phyloP scores from a whole-genome alignment of 768 basidiomycete species.

The Rossbeevera mucosa region DNA sequence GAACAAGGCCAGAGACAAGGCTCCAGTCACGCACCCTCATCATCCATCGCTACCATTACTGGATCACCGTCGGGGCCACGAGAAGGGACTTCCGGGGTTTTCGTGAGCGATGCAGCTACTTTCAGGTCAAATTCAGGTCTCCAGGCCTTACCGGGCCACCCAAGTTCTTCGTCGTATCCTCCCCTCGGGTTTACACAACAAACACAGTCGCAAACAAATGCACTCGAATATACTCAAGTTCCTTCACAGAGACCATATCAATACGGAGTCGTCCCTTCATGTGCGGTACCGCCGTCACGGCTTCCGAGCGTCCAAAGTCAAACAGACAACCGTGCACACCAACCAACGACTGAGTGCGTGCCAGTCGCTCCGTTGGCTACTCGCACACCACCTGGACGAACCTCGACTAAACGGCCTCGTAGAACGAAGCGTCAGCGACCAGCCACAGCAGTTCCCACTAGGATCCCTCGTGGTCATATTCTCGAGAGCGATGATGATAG shows the following conservation, averaged over 20 bases:
- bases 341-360: not conserved
- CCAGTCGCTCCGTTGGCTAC: not conserved
- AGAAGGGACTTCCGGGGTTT: not conserved
- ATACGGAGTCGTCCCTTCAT: not conserved
- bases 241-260: constrained; percentile 12
- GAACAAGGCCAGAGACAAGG: not conserved
- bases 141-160: constrained; percentile 1
- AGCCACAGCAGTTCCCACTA: not conserved
- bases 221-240: not conserved
- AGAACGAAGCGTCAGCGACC: constrained; percentile 19
- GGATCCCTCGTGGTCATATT: constrained; percentile 1
- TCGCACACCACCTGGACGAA: constrained; percentile 2
- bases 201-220: constrained; percentile 4
- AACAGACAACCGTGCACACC: not conserved
- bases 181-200: constrained; percentile 5
- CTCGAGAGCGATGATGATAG: constrained; percentile 29
- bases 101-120: not conserved
- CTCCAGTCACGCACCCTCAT: constrained; percentile 16
- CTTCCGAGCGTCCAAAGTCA: not conserved
- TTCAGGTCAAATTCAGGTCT: constrained; percentile 1
- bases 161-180: constrained; percentile 1
- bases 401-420: constrained; percentile 21
- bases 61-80: constrained; percentile 14
- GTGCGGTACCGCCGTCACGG: constrained; percentile 1
- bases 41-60: constrained; percentile 25